Evolutionary conservation across 2,329 filamentous ascomycete species (phyloP), one percentile per base, ranked within the genome.

Genomic region (Claviceps sp.): DNA sequence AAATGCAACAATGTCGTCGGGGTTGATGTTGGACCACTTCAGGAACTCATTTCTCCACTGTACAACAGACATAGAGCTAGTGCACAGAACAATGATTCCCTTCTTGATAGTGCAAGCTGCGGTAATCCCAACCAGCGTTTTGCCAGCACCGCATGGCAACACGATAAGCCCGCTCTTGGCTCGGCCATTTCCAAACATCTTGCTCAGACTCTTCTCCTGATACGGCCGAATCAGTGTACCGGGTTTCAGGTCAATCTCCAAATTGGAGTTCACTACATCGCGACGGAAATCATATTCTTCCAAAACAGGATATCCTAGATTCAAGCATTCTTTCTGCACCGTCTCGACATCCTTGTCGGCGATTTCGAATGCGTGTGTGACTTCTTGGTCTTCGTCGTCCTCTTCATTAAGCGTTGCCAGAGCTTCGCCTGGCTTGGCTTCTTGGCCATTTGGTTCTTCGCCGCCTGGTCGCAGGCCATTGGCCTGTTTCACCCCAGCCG

Each of bases 151-250:
- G 65, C 93, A 98, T 17, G 93, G 93, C 59, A 98, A 70, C 52
- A 98, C 93, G 54, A 98, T 98, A 58, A 98, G 94, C 52, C 93
- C 93, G 67, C 89, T 96, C 71, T 95, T 93, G 14, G 93, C 93
- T 68, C 93, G 85, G 48, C 91, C 91, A 63, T 98, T 98, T 63
- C 93, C 91, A 65, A 98, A 98, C 93, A 98, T 98, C 68, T 98
- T 98, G 71, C 88, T 95, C 9, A 98, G 74, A 58, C 89, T 95
- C 71, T 96, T 95, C 67, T 98, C 93, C 65, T 98, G 93, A 60
- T 98, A 98, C 55, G 95, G 72, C 64, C 91, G 83, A 64, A 97
- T 97, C 62, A 91, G 86, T 0, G 90, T 91, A 52, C 84, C 83
- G 0, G 91, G 90, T 60, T 86, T 86, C 47, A 97, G 74, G 65